Evolutionary conservation across 2,329 filamentous ascomycete genomes (phyloP), one percentile per base, ranked within the genome.

Genomic region (Pseudogymnoascus verrucosus): DNA sequence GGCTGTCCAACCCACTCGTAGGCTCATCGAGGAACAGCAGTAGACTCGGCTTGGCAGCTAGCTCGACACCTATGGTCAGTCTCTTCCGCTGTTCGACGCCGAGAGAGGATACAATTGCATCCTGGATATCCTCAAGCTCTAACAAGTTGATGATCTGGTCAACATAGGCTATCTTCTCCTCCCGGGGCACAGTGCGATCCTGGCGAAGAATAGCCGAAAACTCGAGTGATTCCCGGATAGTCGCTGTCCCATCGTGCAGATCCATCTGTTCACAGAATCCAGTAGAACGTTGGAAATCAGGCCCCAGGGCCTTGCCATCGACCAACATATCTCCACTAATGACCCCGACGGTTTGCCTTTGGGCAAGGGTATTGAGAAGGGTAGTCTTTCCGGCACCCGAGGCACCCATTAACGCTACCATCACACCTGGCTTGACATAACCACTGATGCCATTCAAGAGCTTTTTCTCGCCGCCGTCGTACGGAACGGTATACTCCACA

Each of bases 211-310:
- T 76, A n/a, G 93, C 93, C 70, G 88, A 92, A 76, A 97, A 97
- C 70, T 86, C 86, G 34, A 98, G 82, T 5, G 92, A 91, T 77
- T 97, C 93, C 65, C 93, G 87, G 31, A 96, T 92, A 1, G 93
- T 96, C 0, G 87, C 80, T 69, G 91, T 95, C 59, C 88, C 81
- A 59, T 96, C 81, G 73, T 96, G 92, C 11, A 96, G 81, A 82
- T 97, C 93, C 72, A 96, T 90, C 74, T 96, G 93, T 73, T 96
- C 91, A 37, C 93, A 91, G 69, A 96, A 96, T 47, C 92, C 92
- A 0, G 71, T 68, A 19, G 70, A 72, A 19, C 92, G 88, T 75
- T 96, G 92, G 82, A 96, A 96, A 0, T 89, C 91, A 44, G 83
- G 80, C 67, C 95, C 90, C 31, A 90, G 85, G 26, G 85, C 87